Conservation (phyloP, 1,139 yeast species). For the Geotrichum phurueaensis region DNA sequence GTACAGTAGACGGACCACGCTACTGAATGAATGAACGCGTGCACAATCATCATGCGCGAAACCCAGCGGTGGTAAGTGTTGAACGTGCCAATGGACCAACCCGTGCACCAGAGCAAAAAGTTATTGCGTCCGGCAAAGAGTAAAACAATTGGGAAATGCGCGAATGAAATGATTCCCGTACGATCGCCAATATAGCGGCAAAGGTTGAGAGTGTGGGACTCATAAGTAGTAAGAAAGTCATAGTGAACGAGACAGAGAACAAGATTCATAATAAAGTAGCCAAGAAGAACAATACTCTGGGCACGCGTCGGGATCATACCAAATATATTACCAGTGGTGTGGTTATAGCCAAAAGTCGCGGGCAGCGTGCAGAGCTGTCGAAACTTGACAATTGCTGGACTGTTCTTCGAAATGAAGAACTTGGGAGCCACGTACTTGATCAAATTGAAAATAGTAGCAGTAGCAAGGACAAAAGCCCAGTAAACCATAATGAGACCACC, state of each 20-base stretch:
- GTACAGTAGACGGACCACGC: constrained; percentile 20
- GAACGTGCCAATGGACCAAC: constrained; percentile 60
- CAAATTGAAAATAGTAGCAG: constrained; percentile 5
- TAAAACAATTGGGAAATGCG: constrained; percentile 47
- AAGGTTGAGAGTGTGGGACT: constrained; percentile 36
- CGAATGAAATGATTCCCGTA: constrained; percentile 47
- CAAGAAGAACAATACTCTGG: constrained; percentile 46
- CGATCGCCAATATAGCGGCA: constrained; percentile 56
- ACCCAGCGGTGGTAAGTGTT: constrained; percentile 62
- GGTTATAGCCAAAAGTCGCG: constrained; percentile 5
- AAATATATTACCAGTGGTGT: neutral
- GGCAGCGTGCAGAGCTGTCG: neutral
- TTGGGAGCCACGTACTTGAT: neutral
- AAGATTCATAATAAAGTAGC: constrained; percentile 41
- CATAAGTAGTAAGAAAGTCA: constrained; percentile 38
- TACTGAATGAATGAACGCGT: constrained; percentile 37
- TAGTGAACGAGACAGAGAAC: constrained; percentile 40
- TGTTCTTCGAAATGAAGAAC: neutral
- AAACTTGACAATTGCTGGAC: neutral
- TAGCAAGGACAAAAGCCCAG: constrained; percentile 10
- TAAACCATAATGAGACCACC: constrained; percentile 11
- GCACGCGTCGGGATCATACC: constrained; percentile 51
- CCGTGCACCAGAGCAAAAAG: constrained; percentile 55
- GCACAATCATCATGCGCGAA: constrained; percentile 48
- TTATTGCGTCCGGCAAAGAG: constrained; percentile 66